Conservation (phyloP, 345 rosid species). For the Hibiscus trionum region DNA sequence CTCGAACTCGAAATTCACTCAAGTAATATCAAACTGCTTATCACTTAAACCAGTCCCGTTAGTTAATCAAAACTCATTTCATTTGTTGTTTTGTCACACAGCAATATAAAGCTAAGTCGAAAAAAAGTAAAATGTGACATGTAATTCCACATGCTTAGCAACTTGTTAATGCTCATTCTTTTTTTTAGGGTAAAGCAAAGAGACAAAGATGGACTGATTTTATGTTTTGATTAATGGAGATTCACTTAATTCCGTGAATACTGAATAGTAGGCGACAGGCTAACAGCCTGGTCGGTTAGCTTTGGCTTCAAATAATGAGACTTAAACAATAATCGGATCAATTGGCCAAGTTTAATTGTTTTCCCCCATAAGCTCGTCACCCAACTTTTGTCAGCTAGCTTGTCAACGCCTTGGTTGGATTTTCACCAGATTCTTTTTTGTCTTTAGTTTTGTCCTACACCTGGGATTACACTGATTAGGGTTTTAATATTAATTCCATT, state of each 20-base stretch:
- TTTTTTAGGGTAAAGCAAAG: not conserved
- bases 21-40: too few species aligned
- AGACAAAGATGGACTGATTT: not conserved
- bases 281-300: not conserved
- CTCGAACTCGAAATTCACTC: too few species aligned
- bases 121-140: not conserved
- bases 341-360: conserved; percentile 8
- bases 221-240: not conserved
- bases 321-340: conserved; percentile 1
- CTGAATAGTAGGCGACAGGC: not conserved
- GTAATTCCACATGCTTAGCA: not conserved
- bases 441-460: not conserved
- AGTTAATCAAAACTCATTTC: too few species aligned
- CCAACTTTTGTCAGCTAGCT: not conserved
- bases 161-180: not conserved
- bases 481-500: not conserved
- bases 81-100: too few species aligned
- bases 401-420: conserved; percentile 8
- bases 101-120: not conserved
- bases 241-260: not conserved
- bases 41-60: too few species aligned
- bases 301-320: not conserved
- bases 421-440: not conserved
- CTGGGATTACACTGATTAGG: not conserved
- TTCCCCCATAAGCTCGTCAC: not conserved